phyloP scores from a whole-genome alignment of 176 grass and related monocot genomes.

The Thalia dealbata region DNA sequence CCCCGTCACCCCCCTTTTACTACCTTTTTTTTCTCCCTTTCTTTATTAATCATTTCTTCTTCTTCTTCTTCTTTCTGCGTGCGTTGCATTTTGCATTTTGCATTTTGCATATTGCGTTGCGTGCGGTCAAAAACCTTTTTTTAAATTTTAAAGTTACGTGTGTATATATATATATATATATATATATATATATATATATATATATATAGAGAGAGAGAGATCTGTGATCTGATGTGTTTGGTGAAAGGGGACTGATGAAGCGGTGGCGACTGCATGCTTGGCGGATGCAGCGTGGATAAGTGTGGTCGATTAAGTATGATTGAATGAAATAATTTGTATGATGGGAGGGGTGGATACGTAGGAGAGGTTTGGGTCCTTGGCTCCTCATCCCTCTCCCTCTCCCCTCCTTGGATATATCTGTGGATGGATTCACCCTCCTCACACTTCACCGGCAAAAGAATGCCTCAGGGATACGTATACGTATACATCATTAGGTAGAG shows the following conservation, averaged over 20 bases:
- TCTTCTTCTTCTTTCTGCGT: no score
- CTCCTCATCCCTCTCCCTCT: neutral
- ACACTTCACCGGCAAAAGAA: neutral
- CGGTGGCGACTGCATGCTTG: neutral
- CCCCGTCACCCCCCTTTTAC: no score
- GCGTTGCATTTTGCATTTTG: no score
- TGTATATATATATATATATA: no score
- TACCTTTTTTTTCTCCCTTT: no score
- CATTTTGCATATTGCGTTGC: no score
- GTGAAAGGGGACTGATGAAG: slow-evolving; percentile 1
- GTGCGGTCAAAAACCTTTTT: no score
- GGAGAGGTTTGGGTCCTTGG: neutral
- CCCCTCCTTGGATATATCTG: neutral
- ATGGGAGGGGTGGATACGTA: neutral
- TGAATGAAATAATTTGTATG: slow-evolving; percentile 1
- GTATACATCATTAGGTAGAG: neutral
- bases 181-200: neutral
- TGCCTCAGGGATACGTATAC: neutral
- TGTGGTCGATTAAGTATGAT: neutral
- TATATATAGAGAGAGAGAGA: no score
- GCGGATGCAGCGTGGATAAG: neutral
- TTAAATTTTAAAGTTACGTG: no score
- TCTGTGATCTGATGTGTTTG: neutral
- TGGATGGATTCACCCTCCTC: neutral
- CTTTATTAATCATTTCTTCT: no score